phyloP scores from a whole-genome alignment of 345 rosid genomes.

The Camelina neglecta region DNA sequence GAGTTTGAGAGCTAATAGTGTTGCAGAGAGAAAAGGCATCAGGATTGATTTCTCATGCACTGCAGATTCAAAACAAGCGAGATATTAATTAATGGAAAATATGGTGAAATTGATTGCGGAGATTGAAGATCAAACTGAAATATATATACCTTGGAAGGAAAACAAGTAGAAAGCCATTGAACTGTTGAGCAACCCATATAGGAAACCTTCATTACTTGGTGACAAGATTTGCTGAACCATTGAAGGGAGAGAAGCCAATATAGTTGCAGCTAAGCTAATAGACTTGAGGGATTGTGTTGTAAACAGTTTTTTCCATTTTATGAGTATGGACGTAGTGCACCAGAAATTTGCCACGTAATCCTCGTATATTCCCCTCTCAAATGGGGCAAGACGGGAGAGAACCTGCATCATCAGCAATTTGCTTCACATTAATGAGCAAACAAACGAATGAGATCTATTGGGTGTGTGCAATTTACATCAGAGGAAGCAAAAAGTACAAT shows the following conservation, averaged over 20 bases:
- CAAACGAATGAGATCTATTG: not conserved
- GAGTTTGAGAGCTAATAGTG: slow-evolving; percentile 68
- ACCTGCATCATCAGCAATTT: slow-evolving; percentile 56
- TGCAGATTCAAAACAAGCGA: slow-evolving; percentile 51
- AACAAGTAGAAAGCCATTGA: slow-evolving; percentile 86
- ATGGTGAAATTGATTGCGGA: not conserved
- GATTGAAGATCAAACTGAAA: slow-evolving; percentile 3
- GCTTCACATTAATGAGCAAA: not conserved
- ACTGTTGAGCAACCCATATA: slow-evolving; percentile 76
- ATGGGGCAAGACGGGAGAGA: slow-evolving; percentile 91
- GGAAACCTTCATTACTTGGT: slow-evolving; percentile 84
- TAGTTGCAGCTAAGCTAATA: slow-evolving; percentile 67
- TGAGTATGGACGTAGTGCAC: slow-evolving; percentile 78
- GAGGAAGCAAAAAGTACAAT: slow-evolving; percentile 18
- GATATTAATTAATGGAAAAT: not conserved
- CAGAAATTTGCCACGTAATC: slow-evolving; percentile 97
- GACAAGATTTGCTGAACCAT: slow-evolving; percentile 82
- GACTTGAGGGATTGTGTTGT: slow-evolving; percentile 59
- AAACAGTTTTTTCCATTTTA: slow-evolving; percentile 88
- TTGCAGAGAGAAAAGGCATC: slow-evolving; percentile 89
- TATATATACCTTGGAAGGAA: slow-evolving; percentile 79
- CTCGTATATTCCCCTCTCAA: slow-evolving; percentile 96
- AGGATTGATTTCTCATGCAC: slow-evolving; percentile 97
- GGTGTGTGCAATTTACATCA: slow-evolving; percentile 11
- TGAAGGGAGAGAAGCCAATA: slow-evolving; percentile 76